Evolutionary conservation across 345 rosid genomes (phyloP).

Genomic region (Hirschfeldia incana): DNA sequence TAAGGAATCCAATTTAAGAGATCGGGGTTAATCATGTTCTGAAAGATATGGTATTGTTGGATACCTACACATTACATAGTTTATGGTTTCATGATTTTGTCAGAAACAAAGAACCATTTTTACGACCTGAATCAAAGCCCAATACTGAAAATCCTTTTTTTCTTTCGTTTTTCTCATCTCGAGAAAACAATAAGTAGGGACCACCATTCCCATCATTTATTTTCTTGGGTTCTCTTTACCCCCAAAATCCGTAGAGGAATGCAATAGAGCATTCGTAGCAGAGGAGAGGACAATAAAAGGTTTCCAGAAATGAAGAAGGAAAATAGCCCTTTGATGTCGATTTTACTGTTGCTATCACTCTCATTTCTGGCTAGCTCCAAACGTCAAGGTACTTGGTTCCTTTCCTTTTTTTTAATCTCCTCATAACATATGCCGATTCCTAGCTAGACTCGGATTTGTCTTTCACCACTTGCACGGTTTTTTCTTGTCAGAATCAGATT

Average conservation of each 20-base stretch:
- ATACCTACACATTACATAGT: no score
- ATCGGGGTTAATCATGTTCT: no score
- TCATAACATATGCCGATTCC: conserved; percentile 18
- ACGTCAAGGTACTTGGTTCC: conserved; percentile 48
- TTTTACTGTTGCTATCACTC: conserved; percentile 42
- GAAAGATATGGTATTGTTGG: no score
- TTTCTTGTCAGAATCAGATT: neutral
- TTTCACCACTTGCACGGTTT: neutral
- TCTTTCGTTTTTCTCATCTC: neutral
- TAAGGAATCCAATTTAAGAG: no score
- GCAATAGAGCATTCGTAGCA: neutral
- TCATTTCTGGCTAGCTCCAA: conserved; percentile 54
- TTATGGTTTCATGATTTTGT: no score
- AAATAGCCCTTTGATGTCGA: conserved; percentile 30
- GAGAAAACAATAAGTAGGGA: neutral
- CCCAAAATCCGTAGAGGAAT: neutral
- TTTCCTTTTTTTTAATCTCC: neutral
- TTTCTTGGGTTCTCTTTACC: neutral
- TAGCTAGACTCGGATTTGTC: conserved; percentile 10
- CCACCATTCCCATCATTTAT: neutral
- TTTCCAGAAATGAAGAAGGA: conserved; percentile 14
- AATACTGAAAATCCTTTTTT: neutral
- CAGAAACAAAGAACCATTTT: no score
- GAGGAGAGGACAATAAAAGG: neutral
- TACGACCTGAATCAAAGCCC: no score